A percentile compares a stretch with the other conserved stretches of the same genome.
Conservation (phyloP, 495 filamentous ascomycete species). For the Astrothelium subdiscretum region DNA sequence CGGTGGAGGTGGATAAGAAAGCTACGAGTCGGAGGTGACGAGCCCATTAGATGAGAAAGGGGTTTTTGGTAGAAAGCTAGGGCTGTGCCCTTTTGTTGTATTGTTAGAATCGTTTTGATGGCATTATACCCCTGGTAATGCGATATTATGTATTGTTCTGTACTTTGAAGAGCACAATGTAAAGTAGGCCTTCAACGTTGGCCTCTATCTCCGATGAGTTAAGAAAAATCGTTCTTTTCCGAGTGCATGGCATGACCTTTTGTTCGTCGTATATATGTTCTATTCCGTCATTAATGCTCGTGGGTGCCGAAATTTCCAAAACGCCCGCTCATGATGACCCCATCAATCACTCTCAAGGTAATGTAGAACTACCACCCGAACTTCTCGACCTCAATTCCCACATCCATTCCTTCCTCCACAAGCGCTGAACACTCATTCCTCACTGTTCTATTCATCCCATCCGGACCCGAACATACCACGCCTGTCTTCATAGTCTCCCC, state of each 20-base stretch:
- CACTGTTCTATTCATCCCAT: slow-evolving; percentile 39
- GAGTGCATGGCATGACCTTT: too few relatives aligned
- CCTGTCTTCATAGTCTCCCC: slow-evolving; percentile 25
- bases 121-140: neutral
- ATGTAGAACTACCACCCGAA: slow-evolving; percentile 27
- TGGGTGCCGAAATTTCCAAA: neutral
- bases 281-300: neutral
- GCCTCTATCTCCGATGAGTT: neutral
- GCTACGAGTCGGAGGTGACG: slow-evolving; percentile 1
- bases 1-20: slow-evolving; percentile 34
- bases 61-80: too few relatives aligned
- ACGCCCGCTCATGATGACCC: neutral
- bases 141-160: neutral
- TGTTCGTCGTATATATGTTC: too few relatives aligned
- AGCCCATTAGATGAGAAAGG: too few relatives aligned
- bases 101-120: too few relatives aligned
- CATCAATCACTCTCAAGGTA: neutral
- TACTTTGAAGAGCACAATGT: neutral
- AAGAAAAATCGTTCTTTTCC: neutral
- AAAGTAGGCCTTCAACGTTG: neutral
- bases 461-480: slow-evolving; percentile 43
- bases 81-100: too few relatives aligned
- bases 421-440: slow-evolving; percentile 40
- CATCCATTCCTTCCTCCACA: slow-evolving; percentile 21
- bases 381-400: slow-evolving; percentile 26